Evolutionary conservation across 176 grass and related monocot genomes (phyloP).

Genomic region (Oryza officinalis): DNA sequence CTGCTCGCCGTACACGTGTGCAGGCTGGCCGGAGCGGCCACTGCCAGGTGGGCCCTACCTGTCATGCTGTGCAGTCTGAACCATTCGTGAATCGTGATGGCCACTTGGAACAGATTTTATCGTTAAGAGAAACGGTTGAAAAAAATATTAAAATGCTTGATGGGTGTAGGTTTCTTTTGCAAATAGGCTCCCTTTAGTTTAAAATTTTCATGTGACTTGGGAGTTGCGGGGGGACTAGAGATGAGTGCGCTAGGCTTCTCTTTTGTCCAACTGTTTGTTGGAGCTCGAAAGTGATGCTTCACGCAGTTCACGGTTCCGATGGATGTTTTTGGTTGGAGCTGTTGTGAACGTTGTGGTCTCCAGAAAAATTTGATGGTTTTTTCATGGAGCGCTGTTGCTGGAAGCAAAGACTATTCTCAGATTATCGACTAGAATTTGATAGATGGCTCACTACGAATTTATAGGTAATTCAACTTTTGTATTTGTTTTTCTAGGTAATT

Average conservation of each 20-base stretch:
- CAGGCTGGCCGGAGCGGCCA: neutral
- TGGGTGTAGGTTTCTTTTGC: conserved; percentile 4
- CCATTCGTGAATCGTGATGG: neutral
- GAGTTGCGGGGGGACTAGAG: neutral
- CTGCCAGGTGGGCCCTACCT: neutral
- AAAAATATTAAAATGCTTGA: neutral
- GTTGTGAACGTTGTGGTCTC: neutral
- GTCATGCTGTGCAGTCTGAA: neutral
- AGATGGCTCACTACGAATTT: too few species aligned
- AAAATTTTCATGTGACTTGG: neutral
- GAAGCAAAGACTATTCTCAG: neutral
- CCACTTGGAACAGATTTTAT: neutral
- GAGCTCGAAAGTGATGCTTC: neutral
- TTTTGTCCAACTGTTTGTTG: conserved; percentile 41
- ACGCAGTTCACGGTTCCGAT: neutral
- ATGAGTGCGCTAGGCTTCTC: conserved; percentile 20
- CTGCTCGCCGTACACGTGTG: neutral
- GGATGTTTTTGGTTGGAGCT: neutral
- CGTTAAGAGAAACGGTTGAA: too few species aligned
- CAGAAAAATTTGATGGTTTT: neutral
- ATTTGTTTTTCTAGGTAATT: too few species aligned
- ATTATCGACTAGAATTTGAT: neutral
- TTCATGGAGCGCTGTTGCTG: neutral
- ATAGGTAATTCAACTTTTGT: too few species aligned
- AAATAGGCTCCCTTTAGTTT: neutral